Base-by-base conservation (phyloP, 2,329 filamentous ascomycete genomes). In the Cephalotrichum gorgonifer region DNA sequence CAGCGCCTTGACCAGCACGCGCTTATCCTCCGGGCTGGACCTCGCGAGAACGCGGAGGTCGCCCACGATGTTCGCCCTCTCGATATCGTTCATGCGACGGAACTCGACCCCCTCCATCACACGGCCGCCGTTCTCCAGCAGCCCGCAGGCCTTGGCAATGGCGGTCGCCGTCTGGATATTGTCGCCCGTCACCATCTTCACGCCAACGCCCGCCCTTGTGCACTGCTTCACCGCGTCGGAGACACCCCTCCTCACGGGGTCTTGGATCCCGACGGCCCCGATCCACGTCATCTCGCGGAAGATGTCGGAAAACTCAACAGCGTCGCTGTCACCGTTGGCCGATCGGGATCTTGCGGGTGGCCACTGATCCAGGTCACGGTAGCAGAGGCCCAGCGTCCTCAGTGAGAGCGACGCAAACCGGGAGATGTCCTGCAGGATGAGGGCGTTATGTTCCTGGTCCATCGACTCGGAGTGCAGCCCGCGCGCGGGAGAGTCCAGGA, bases 381-480 rank as follows among this genome's bases (percentile, higher is more conserved):
- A 85, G 17, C 83, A 64, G 44, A 85, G 69, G 27, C 73, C 81
- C 52, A 86, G 83, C 0, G 82, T 83, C 46, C 82, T 74, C 41
- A 85, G 66, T 49, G 84, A 85, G 7, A 31, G 27, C 11, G 20
- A 25, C 28, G 47, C 47, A 26, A 44, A 49, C 28, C 79, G 75
- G 6, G 74, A 76, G 3, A 85, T 84, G 56, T 87, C 88, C 6
- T 59, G 56, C 8, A 60, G 54, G 12, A 67, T 68, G 11, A 43
- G 22, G 1, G 60, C 62, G 22, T 54, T 55, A n/a, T 59, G 56
- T 26, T 65, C 56, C 39, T 59, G 57, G 15, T 54, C 52, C 6
- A 67, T 53, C 3, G 58, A 55, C 5, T 51, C 55, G 4, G 59
- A 56, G 2, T 56, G 56, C 2, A 64, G 51, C 14, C 59, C 58